phyloP scores from a whole-genome alignment of 768 basidiomycete species.

The Gloeophyllum trabeum region DNA sequence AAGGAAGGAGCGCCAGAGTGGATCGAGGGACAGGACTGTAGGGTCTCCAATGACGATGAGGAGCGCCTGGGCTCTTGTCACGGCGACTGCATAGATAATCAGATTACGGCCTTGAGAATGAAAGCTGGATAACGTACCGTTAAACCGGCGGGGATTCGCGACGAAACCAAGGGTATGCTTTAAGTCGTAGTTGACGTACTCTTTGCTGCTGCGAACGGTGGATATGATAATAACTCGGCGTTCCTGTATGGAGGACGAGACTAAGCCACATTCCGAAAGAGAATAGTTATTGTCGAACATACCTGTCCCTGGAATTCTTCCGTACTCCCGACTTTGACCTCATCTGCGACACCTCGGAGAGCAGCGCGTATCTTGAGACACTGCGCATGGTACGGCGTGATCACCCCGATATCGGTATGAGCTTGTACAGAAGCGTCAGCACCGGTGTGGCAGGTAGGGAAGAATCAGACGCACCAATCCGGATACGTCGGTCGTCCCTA shows the following conservation, averaged over 20 bases:
- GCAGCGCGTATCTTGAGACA: conserved; percentile 31
- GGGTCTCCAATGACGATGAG: conserved; percentile 57
- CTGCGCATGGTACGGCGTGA: conserved; percentile 55
- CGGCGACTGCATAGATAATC: conserved; percentile 31
- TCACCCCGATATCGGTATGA: conserved; percentile 45
- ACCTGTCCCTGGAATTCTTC: conserved; percentile 63
- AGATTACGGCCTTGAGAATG: not conserved
- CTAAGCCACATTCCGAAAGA: not conserved
- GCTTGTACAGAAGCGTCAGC: conserved; percentile 17
- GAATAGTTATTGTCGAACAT: not conserved
- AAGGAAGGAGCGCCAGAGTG: conserved; percentile 48
- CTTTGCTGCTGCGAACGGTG: conserved; percentile 22
- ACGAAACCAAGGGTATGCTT: conserved; percentile 22
- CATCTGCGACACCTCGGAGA: conserved; percentile 14
- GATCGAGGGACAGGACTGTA: conserved; percentile 41
- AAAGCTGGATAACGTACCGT: conserved; percentile 16
- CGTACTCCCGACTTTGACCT: conserved; percentile 50
- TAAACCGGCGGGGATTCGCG: conserved; percentile 23
- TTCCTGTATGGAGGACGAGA: conserved; percentile 14
- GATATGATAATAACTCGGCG: conserved; percentile 26
- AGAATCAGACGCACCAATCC: conserved; percentile 24
- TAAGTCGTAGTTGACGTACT: conserved; percentile 16
- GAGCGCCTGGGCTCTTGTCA: conserved; percentile 55
- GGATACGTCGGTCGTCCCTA: conserved; percentile 15
- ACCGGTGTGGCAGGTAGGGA: not conserved